Base-by-base conservation (phyloP, 495 filamentous ascomycete genomes). In the Filosporella fistucella region DNA sequence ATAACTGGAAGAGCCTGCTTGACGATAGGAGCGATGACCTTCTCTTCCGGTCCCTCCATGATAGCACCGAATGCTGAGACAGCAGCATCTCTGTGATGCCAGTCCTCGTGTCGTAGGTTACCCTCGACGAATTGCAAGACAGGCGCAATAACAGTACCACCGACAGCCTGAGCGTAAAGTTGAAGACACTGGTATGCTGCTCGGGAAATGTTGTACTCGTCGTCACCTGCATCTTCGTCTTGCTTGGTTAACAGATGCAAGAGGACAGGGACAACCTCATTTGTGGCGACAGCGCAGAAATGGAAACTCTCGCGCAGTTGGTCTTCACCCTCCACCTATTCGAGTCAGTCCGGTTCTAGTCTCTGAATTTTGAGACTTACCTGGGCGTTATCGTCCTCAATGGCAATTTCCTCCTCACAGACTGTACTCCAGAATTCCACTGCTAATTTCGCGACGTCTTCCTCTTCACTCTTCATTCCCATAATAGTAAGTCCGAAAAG, bases 391-490 rank as follows among this genome's bases (percentile, higher is more conserved):
- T 98, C 93, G 58, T 98, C 93, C 53, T 97, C 93, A 62, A 98
- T 96, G 47, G 84, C 81, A 52, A 95, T 88, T 64, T 98, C 93
- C 69, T 98, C 93, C 63, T 98, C 93, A 70, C 93, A 97, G 30
- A 98, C 93, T 16, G 93, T 97, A 70, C 93, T 96, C 93, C 93
- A 98, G 74, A 98, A 98, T 61, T 98, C 93, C 52, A 98, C 88
- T 20, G 93, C 93, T 22, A 98, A 78, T 75, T 98, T 98, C 33
- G 94, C 84, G 30, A 97, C 94, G 66, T 97, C 93, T 64, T 98
- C 93, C 57, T 98, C 93, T 9, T 88, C 85, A 64, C 82, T 91
- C 76, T 93, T 95, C 94, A 98, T 98, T 47, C 93, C 94, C 71
- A 95, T 81, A 49, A 97, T 94, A n/a, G 94, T 98, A 12, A 98